Evolutionary conservation across 1,284 basidiomycete species (phyloP).

Genomic region (Naganishia liquefaciens): DNA sequence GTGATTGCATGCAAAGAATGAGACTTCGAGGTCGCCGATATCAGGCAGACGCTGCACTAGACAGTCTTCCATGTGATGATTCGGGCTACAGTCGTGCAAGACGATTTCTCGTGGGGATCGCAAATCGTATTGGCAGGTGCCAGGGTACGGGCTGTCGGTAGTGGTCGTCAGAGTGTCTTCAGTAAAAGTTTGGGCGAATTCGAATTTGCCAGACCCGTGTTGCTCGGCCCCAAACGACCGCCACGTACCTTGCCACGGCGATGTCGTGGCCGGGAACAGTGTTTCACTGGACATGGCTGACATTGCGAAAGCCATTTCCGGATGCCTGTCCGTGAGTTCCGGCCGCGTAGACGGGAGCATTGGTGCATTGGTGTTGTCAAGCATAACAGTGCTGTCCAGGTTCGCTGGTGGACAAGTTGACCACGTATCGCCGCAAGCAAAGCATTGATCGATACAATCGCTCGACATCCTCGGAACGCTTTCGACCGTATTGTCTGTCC

Average conservation of each 20-base stretch:
- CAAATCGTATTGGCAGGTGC: background rate
- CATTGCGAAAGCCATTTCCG: background rate
- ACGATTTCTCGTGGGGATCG: background rate
- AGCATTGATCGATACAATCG: no score
- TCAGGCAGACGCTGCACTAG: no score
- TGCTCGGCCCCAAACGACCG: background rate
- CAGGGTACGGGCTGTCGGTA: constrained; percentile 2
- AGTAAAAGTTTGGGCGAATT: background rate
- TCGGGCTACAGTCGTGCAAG: background rate
- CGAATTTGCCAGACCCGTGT: background rate
- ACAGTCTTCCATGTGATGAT: background rate
- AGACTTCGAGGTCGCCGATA: no score
- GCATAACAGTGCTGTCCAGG: no score
- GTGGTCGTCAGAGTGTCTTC: background rate
- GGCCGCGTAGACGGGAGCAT: no score
- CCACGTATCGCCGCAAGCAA: no score
- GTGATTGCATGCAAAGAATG: no score
- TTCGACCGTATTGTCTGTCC: background rate
- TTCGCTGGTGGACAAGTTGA: no score
- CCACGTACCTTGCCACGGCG: background rate
- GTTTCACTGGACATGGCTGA: constrained; percentile 2
- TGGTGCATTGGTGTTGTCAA: no score
- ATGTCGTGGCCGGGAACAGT: background rate
- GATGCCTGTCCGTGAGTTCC: background rate
- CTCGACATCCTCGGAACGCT: no score